A percentile compares a stretch with the other conserved stretches of the same genome.
Conservation (phyloP, 768 basidiomycete species). For the Trametes cinnabarina region DNA sequence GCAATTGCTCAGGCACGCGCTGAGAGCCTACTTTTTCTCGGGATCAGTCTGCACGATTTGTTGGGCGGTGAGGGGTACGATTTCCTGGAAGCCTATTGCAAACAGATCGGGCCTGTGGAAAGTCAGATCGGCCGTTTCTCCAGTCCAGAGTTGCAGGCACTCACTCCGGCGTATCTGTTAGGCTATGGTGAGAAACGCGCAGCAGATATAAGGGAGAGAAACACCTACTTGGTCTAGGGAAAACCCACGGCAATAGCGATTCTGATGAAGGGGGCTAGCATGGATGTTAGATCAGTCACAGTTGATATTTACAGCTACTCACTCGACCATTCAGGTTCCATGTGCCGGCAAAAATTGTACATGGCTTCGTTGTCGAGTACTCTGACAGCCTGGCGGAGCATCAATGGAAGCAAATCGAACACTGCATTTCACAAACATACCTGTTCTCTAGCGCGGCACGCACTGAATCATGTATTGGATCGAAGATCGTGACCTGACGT, state of each 20-base stretch:
- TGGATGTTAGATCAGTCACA: constrained; percentile 1
- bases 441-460: constrained; percentile 66
- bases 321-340: constrained; percentile 97
- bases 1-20: background rate
- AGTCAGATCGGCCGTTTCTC: background rate
- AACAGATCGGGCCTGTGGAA: constrained; percentile 78
- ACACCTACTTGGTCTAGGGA: constrained; percentile 71
- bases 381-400: constrained; percentile 58
- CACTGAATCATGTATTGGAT: constrained; percentile 90
- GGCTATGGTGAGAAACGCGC: background rate
- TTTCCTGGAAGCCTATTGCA: constrained; percentile 92
- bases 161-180: constrained; percentile 47
- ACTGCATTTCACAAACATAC: constrained; percentile 38
- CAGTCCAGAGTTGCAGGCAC: constrained; percentile 24
- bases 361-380: constrained; percentile 76
- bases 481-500: constrained; percentile 84
- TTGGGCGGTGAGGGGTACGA: constrained; percentile 95
- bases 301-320: constrained; percentile 21
- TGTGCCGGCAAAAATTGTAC: constrained; percentile 81
- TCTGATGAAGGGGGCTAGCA: constrained; percentile 75
- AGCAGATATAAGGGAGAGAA: background rate
- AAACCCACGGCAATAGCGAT: constrained; percentile 86
- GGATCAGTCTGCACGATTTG: constrained; percentile 97
- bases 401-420: too few relatives aligned
- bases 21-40: constrained; percentile 66